Base-by-base conservation (phyloP, 345 rosid genomes). In the Adansonia digitata region DNA sequence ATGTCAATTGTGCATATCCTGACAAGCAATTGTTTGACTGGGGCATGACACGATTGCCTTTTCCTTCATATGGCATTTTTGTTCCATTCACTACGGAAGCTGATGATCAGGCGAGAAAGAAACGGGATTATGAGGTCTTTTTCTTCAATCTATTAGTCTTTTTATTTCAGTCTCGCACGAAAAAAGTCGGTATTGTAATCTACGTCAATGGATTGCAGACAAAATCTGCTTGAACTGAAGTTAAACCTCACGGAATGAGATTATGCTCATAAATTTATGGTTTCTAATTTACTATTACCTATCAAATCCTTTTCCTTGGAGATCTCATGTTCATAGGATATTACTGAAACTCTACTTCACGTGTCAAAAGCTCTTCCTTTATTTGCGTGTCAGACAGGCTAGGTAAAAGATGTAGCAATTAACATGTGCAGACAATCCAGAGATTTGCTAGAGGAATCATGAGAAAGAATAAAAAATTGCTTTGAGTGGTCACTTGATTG, bases 81-180 rank as follows among this genome's bases (percentile, higher is more conserved):
- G 94, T 92, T 86, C 97, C 97, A 77, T 96, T 92, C 87, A 90
- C 91, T 31, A 82, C 74, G 70, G 99, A 92, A 81, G 87, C 91
- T 77, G 97, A 96, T 83, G 97, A 96, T 77, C 94, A 90, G 74
- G 86, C 90, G 77, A 84, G 97, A 71, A 92, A 92, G 91, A 93
- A 92, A 84, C 94, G 97, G 67, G 98, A 93, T 86, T 88, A 92
- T 12, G 99, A 96, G 98, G 99, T 95, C 48, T 78, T 70, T 74
- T 62, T 52, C 34, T 57, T 66, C 24, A n/a, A 35, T 61, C n/a
- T 60, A 39, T 64, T 20, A 63, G 40, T 61, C 45, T 22, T 42
- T 60, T 48, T 51, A 15, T 34, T 3, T 53, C 17, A 7, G 14
- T 35, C 15, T 51, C 26, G 53, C 59, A 22, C 11, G 29, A 48